phyloP scores from a whole-genome alignment of 2,329 filamentous ascomycete genomes.

The Cercospora berteroae region DNA sequence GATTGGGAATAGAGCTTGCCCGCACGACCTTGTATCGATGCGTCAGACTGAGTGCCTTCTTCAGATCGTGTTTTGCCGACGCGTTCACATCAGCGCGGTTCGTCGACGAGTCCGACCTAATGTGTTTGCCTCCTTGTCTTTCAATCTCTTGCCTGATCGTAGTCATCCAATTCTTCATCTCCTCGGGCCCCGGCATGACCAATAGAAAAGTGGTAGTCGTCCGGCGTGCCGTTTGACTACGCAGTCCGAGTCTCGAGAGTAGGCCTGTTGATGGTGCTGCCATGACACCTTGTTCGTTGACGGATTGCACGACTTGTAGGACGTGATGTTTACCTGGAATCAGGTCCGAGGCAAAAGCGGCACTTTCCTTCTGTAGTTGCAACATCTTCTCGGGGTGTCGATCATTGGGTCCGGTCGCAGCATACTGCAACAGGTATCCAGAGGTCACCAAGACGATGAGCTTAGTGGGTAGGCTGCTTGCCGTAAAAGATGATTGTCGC shows the following conservation, averaged over 20 bases:
- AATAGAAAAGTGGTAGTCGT: slow-evolving; percentile 64
- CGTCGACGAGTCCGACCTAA: slow-evolving; percentile 50
- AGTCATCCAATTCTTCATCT: slow-evolving; percentile 75
- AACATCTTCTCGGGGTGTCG: slow-evolving; percentile 71
- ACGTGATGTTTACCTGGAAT: slow-evolving; percentile 81
- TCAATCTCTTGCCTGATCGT: slow-evolving; percentile 69
- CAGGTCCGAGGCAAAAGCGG: slow-evolving; percentile 75
- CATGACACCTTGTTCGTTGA: slow-evolving; percentile 56
- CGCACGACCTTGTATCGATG: slow-evolving; percentile 42
- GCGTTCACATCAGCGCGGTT: slow-evolving; percentile 10
- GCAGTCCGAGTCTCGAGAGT: slow-evolving; percentile 63
- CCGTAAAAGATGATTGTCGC: slow-evolving; percentile 14
- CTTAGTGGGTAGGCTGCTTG: slow-evolving; percentile 62
- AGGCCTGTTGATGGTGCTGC: slow-evolving; percentile 58
- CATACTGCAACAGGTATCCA: slow-evolving; percentile 72
- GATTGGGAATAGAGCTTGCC: slow-evolving; percentile 16
- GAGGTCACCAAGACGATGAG: slow-evolving; percentile 69
- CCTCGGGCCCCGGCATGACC: slow-evolving; percentile 68
- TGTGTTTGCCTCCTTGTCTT: slow-evolving; percentile 64
- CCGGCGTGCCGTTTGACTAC: slow-evolving; percentile 35
- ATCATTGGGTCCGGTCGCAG: slow-evolving; percentile 67
- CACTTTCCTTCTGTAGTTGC: slow-evolving; percentile 69
- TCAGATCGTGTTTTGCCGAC: slow-evolving; percentile 26
- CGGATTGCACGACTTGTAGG: slow-evolving; percentile 67
- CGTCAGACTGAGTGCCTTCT: slow-evolving; percentile 30